These are phyloP conservation scores for Venturia nashicola DNA, from an alignment of 2,329 filamentous ascomycete species.

Conservation along the genomic window DNA sequence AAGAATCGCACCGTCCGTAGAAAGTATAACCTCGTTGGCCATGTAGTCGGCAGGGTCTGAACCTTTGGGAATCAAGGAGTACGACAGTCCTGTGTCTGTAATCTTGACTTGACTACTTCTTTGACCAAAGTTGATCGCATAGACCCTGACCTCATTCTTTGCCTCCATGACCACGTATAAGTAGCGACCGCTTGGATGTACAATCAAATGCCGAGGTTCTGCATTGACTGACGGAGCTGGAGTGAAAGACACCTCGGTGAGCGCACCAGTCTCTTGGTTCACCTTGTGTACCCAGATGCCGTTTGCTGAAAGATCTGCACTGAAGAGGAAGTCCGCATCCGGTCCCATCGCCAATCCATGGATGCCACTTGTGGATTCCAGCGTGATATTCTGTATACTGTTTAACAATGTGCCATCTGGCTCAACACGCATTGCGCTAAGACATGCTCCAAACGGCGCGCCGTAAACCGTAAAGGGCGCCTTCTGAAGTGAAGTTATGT, in stretches of 20 bases:
- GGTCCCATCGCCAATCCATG: slow-evolving; percentile 75
- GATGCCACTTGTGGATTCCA: slow-evolving; percentile 57
- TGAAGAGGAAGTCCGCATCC: slow-evolving; percentile 63
- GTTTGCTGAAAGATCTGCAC: slow-evolving; percentile 64
- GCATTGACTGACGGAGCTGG: slow-evolving; percentile 59
- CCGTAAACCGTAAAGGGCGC: slow-evolving; percentile 75
- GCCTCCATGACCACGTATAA: slow-evolving; percentile 82
- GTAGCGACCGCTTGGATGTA: slow-evolving; percentile 65
- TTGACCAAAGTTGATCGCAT: slow-evolving; percentile 35
- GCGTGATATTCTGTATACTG: slow-evolving; percentile 61
- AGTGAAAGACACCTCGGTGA: slow-evolving; percentile 59
- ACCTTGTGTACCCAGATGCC: slow-evolving; percentile 79
- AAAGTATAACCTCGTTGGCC: slow-evolving; percentile 2
- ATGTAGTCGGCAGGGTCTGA: slow-evolving; percentile 1
- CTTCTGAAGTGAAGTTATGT: slow-evolving; percentile 66
- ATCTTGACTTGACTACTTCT: not conserved
- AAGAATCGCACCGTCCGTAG: not conserved
- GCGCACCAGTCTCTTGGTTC: slow-evolving; percentile 42
- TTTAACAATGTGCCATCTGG: slow-evolving; percentile 41
- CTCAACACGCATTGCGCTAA: slow-evolving; percentile 57
- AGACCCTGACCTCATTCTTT: slow-evolving; percentile 71
- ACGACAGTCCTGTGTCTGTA: slow-evolving; percentile 3
- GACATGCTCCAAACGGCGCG: slow-evolving; percentile 61
- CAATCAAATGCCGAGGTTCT: slow-evolving; percentile 79
- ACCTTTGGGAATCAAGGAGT: slow-evolving; percentile 2